Base-by-base conservation (phyloP, 139 green algal species). In the Micractinium sp. region DNA sequence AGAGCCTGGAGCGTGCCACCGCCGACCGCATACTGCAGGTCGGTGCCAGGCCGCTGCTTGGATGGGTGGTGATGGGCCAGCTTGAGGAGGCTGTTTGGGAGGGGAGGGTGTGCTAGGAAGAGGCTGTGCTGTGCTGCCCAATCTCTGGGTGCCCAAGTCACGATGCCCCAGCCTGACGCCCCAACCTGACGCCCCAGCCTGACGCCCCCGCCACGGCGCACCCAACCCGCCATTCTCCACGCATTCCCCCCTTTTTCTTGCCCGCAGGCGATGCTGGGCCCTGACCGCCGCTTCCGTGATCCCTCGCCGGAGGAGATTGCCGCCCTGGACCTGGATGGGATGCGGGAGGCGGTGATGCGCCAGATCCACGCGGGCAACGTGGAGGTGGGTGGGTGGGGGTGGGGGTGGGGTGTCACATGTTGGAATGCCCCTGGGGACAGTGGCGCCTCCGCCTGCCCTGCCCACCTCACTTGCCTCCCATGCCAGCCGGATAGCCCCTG, bases 1-100 rank as follows among this genome's bases (percentile, higher is more conserved):
- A 99, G 94, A 94, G 89, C 73, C 93, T 99, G 84, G 98, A 99
- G 91, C 92, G 96, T 16, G 93, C 95, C 73, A 98, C 96, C 9
- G 90, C 91, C 35, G 95, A 97, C 85, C 95, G 94, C 81, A 93
- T 99, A 83, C 94, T 98, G 92, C 77, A 87, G 83, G 83, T 87
- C 38, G 33, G 81, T 15, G 77, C 1, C 38, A 60, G 2, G 15
- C 76, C 20, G 33, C 36, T 81, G 35, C 76, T 33, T 3, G 7
- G 20, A 71, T 31, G 20, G 12, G 2, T 71, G 12, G 2, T 71
- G 63, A n/a, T n/a, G n/a, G n/a, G n/a, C n/a, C n/a, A n/a, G n/a
- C n/a, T n/a, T n/a, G n/a, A n/a, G n/a, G n/a, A n/a, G n/a, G n/a
- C n/a, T n/a, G n/a, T n/a, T n/a, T n/a, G n/a, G n/a, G n/a, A n/a